phyloP scores from a whole-genome alignment of 306 rosid genomes.

The Gillenia trifoliata region DNA sequence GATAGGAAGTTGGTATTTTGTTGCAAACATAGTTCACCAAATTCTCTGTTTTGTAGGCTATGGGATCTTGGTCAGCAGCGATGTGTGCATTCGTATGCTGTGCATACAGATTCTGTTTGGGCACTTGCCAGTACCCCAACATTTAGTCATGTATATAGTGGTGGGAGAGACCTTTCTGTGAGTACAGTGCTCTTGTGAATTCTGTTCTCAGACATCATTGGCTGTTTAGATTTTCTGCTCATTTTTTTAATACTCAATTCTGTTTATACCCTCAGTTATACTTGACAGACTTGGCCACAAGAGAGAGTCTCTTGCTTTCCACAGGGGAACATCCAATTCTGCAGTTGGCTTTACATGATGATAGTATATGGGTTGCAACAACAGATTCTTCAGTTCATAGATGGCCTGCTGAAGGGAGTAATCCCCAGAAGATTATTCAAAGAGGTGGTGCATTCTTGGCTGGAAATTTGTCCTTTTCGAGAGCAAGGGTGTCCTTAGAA shows the following conservation, averaged over 20 bases:
- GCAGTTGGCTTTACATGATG: constrained; percentile 76
- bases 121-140: constrained; percentile 97
- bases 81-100: constrained; percentile 96
- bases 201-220: not conserved
- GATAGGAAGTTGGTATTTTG: constrained; percentile 3
- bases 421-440: constrained; percentile 82
- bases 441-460: constrained; percentile 89
- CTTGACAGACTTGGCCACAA: constrained; percentile 96
- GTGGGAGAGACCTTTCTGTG: constrained; percentile 97
- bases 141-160: constrained; percentile 94
- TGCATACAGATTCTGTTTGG: constrained; percentile 99
- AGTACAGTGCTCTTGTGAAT: constrained; percentile 40
- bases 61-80: constrained; percentile 99
- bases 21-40: constrained; percentile 9
- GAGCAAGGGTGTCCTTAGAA: constrained; percentile 93
- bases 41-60: constrained; percentile 47
- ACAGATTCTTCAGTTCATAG: constrained; percentile 84
- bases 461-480: constrained; percentile 90
- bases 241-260: constrained; percentile 41
- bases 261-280: constrained; percentile 66
- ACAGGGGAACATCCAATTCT: constrained; percentile 85
- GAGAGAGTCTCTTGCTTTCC: constrained; percentile 94
- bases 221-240: constrained; percentile 22
- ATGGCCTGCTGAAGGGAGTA: constrained; percentile 86
- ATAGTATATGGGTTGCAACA: constrained; percentile 86